Evolutionary conservation across 2,329 filamentous ascomycete species (phyloP).

Genomic region (Penicillium palitans): DNA sequence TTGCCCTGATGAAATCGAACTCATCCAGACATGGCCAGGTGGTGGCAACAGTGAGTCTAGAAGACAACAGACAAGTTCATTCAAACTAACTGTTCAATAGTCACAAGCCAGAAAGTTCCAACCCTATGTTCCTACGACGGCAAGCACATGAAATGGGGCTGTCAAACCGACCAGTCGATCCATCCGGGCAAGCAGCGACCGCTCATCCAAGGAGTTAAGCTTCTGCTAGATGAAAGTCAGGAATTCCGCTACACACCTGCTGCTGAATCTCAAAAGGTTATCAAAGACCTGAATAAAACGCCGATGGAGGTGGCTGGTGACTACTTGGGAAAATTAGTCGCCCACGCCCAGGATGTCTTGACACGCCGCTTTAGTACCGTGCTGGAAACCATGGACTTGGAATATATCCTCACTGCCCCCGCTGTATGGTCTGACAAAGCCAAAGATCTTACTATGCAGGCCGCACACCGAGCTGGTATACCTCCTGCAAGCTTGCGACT

Average conservation of each 20-base stretch:
- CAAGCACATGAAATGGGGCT: constrained; percentile 25
- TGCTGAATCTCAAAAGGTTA: not conserved
- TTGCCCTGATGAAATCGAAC: constrained; percentile 20
- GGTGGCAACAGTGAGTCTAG: constrained; percentile 22
- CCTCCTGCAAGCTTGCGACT: constrained; percentile 8
- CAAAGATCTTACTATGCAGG: constrained; percentile 31
- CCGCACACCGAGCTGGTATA: constrained; percentile 21
- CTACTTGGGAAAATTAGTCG: constrained; percentile 12
- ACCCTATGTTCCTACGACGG: constrained; percentile 15
- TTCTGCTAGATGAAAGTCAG: constrained; percentile 13
- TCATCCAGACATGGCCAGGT: constrained; percentile 29
- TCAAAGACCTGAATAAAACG: not conserved
- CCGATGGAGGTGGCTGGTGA: constrained; percentile 11
- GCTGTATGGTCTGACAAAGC: constrained; percentile 40
- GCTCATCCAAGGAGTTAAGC: constrained; percentile 25
- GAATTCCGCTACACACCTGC: constrained; percentile 13
- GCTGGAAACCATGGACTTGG: constrained; percentile 17
- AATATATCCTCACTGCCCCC: constrained; percentile 33
- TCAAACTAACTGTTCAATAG: constrained; percentile 5
- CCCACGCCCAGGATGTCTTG: constrained; percentile 8
- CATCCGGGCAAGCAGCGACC: constrained; percentile 22
- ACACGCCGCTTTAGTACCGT: constrained; percentile 10
- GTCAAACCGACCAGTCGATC: constrained; percentile 16
- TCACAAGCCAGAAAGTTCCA: constrained; percentile 24
- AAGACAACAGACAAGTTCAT: not conserved